Base-by-base conservation (phyloP, 116 monocot species). In the Posidonia oceanica region DNA sequence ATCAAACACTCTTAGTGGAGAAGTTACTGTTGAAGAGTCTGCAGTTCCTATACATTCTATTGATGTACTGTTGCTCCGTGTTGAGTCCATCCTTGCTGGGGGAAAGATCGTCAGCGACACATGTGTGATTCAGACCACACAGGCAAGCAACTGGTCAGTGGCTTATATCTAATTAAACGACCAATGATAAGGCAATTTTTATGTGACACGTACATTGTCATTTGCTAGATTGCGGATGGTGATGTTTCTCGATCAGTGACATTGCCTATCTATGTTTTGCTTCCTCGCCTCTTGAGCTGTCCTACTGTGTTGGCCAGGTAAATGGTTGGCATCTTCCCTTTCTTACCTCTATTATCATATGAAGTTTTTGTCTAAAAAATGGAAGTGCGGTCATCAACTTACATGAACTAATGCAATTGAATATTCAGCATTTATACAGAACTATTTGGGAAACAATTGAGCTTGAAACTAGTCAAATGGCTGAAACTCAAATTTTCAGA, bases 281-380 rank as follows among this genome's bases (percentile, higher is more conserved):
- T 83, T 74, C 83, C 83, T 44, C 83, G 83, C 39, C 69, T 83
- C 3, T 69, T 83, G 64, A 77, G 80, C 18, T 80, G 83, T 56
- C 80, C 83, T 18, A 80, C 79, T 23, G 58, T 80, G 16, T 29
- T 68, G 58, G 62, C 77, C 59, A 80, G 83, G 83, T 83, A 64
- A 73, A 61, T 63, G 17, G 11, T 48, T 48, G 8, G 48, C 8
- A 7, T 48, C 5, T 7, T 1, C 7, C 12, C 2, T 48, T 1
- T 48, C 48, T 48, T 5, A 48, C 48, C 48, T 10, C 11, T 48
- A 48, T 48, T 48, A 10, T 48, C 48, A 48, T 48, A 5, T 48
- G 48, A 48, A 48, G 48, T 12, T 48, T 48, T 48, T 48, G 48
- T 48, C 48, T 48, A 12, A 7, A 48, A 4, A 48, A 48, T 48